Percentiles rank a stretch among this genome's conserved stretches.
Conservation (phyloP, 1,284 basidiomycete species). For the Vanrija sp. region DNA sequence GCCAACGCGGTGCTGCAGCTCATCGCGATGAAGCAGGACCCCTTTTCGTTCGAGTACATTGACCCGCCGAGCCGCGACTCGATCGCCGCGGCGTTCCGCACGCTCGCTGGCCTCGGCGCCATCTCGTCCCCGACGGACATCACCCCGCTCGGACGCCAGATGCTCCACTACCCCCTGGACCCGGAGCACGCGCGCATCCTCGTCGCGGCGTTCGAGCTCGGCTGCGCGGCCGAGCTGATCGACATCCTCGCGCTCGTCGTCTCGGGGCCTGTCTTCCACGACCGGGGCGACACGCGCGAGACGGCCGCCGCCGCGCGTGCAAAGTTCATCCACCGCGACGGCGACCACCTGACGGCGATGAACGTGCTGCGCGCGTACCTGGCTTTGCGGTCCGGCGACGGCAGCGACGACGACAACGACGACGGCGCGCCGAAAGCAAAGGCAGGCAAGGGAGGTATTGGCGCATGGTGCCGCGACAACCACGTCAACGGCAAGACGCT, state of each 20-base stretch:
- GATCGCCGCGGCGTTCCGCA: conserved; percentile 68
- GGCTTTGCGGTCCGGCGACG: conserved; percentile 30
- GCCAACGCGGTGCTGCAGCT: conserved; percentile 77
- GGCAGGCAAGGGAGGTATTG: conserved; percentile 52
- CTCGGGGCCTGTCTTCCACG: conserved; percentile 63
- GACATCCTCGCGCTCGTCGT: conserved; percentile 75
- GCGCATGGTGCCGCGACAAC: conserved; percentile 76
- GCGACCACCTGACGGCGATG: conserved; percentile 85
- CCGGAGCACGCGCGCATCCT: conserved; percentile 73
- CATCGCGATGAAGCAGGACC: conserved; percentile 73
- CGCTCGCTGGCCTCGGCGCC: conserved; percentile 70
- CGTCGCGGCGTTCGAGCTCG: conserved; percentile 65
- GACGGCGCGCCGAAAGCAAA: neutral
- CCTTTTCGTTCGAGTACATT: conserved; percentile 76
- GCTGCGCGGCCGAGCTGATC: conserved; percentile 69
- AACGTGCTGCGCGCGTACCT: conserved; percentile 77
- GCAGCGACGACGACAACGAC: conserved; percentile 2
- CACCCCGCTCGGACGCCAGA: conserved; percentile 66
- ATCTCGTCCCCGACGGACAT: conserved; percentile 62
- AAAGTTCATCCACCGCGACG: conserved; percentile 76
- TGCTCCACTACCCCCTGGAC: conserved; percentile 81
- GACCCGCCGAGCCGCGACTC: conserved; percentile 69
- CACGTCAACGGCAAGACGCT: conserved; percentile 82
- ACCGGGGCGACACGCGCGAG: conserved; percentile 61
- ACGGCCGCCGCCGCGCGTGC: conserved; percentile 62